Evolutionary conservation across 305 asterid species (phyloP).

Genomic region (Solanum aculeatissimum): DNA sequence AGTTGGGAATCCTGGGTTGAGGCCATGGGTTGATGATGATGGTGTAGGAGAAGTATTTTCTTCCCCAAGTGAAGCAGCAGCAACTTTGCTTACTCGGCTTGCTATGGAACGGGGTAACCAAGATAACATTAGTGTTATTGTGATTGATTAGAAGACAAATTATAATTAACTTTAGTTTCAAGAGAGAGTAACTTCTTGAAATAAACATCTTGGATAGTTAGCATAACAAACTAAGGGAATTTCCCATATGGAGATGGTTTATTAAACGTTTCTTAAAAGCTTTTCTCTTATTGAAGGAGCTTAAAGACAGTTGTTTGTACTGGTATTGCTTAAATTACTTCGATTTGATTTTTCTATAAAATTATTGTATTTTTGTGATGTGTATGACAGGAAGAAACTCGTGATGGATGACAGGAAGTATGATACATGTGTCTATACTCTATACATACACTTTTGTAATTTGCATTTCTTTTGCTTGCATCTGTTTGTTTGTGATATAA

Average conservation of each 20-base stretch:
- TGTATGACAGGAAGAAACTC: no score
- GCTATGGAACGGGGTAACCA: constrained; percentile 19
- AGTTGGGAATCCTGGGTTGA: background rate
- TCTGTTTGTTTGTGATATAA: no score
- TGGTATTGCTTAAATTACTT: background rate
- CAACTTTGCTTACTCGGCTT: constrained; percentile 24
- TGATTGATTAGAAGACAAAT: constrained; percentile 24
- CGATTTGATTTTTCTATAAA: background rate
- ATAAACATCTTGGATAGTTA: background rate
- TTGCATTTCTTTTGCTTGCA: no score
- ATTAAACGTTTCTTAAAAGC: background rate
- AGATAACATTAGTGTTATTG: constrained; percentile 30
- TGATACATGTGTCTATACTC: no score
- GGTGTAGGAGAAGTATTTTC: background rate
- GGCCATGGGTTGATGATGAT: background rate
- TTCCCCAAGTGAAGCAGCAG: constrained; percentile 23
- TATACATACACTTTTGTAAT: no score
- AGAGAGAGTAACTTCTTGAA: background rate
- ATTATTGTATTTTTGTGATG: no score
- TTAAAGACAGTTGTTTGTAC: background rate
- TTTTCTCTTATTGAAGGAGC: background rate
- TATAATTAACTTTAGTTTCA: background rate
- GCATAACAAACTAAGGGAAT: background rate
- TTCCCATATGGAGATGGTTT: background rate
- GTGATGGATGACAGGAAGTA: no score